Conservation (phyloP, 2,329 filamentous ascomycete species). For the Chlorencoelia australis region DNA sequence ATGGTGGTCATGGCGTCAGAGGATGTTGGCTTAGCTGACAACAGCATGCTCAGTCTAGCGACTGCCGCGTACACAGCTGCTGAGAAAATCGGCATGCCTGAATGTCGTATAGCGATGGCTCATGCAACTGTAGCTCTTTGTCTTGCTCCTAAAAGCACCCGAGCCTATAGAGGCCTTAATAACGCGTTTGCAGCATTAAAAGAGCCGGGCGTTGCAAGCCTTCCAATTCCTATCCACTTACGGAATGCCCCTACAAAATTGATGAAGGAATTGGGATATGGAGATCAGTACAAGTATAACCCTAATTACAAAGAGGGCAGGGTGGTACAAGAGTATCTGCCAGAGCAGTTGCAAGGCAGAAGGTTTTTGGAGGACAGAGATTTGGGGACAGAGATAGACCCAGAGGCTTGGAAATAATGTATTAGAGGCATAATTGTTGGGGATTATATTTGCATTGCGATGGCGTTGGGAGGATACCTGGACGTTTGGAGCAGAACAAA, state of each 20-base stretch:
- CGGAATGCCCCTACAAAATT: conserved; percentile 84
- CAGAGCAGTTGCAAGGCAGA: conserved; percentile 59
- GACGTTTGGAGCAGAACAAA: too few species aligned
- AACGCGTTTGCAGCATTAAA: conserved; percentile 69
- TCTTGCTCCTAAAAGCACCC: conserved; percentile 74
- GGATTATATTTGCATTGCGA: conserved; percentile 10
- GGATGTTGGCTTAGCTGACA: conserved; percentile 86
- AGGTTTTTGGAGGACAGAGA: conserved; percentile 72
- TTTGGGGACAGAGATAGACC: conserved; percentile 69
- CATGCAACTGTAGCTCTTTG: conserved; percentile 77
- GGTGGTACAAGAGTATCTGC: conserved; percentile 86
- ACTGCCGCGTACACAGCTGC: conserved; percentile 79
- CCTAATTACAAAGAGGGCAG: conserved; percentile 76
- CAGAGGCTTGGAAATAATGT: conserved; percentile 25
- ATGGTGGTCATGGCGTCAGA: conserved; percentile 94
- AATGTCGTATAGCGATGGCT: conserved; percentile 84
- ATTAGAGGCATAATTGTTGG: conserved; percentile 1
- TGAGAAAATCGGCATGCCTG: conserved; percentile 90
- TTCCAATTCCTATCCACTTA: conserved; percentile 80
- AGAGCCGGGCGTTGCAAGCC: conserved; percentile 71
- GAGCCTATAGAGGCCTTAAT: conserved; percentile 72
- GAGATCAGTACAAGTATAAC: conserved; percentile 92
- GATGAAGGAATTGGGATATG: conserved; percentile 89
- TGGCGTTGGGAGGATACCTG: conserved; percentile 12
- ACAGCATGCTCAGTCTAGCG: conserved; percentile 70